Base-by-base conservation (phyloP, 2,329 filamentous ascomycete genomes). In the Xylariomycetidae sp. region DNA sequence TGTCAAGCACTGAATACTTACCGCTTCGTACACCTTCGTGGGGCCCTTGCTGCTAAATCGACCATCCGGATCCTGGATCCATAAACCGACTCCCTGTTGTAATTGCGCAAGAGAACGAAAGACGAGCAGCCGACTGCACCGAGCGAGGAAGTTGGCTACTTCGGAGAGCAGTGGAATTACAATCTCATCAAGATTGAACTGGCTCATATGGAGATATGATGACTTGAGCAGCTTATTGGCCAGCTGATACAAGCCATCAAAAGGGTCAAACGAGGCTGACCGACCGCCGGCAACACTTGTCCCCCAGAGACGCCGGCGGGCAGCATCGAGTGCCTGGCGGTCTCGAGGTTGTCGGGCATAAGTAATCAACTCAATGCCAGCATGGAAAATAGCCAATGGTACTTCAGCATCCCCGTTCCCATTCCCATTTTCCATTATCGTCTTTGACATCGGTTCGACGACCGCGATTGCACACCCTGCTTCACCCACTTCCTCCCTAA, bases 391-490 rank as follows among this genome's bases (percentile, higher is more conserved):
- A 14, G 52, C 62, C 4, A 50, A 17, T 3, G 48, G 34, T 6
- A 52, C 25, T 3, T 37, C 29, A 4, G 47, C 38, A 3, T 38
- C 13, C 13, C 43, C 33, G 19, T 52, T 40, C 15, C 42, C 38
- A 16, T 50, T 31, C 2, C 54, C 45, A 41, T 45, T 59, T 34
- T 69, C 66, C 23, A 66, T 48, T 4, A 83, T 45, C 2, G 58
- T 50, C 45, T 75, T 80, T 1, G 85, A 76, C 4, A 92, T 50
- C 2, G 82, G 83, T 40, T 94, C 87, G 25, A 89, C 66, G 2
- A 88, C 69, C 16, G 75, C 72, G 31, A 85, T 66, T 5, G 80
- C 74, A 25, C 81, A 70, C 5, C 78, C 81, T 12, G 75, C 73
- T 41, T 87, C 79, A 3, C 86, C 85, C 33, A 74, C 74, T 42